A percentile compares a stretch with the other conserved stretches of the same genome.
phyloP scores from a whole-genome alignment of 352 stramenopile genomes.

The Phytophthora fragariaefolia region DNA sequence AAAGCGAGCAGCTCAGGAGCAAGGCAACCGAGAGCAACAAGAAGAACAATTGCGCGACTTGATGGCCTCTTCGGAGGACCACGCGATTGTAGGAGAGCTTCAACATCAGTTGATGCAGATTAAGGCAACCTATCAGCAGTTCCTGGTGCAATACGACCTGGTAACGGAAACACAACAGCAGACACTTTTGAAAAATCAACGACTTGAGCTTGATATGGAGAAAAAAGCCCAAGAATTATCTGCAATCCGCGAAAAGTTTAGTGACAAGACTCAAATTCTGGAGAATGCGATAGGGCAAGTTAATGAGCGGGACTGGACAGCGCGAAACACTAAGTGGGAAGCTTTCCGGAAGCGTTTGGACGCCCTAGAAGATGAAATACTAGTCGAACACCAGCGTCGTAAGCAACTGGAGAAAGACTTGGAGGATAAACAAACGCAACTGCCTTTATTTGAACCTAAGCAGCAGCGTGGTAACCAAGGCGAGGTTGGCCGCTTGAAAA shows the following conservation, averaged over 20 bases:
- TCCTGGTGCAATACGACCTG: slow-evolving; percentile 71
- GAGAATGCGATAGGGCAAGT: slow-evolving; percentile 56
- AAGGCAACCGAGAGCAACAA: slow-evolving; percentile 58
- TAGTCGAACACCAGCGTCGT: slow-evolving; percentile 55
- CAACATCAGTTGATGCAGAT: slow-evolving; percentile 92
- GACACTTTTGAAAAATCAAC: slow-evolving; percentile 55
- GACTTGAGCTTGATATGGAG: slow-evolving; percentile 68
- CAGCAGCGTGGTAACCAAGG: slow-evolving; percentile 34
- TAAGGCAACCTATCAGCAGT: slow-evolving; percentile 87
- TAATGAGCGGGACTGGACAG: slow-evolving; percentile 63
- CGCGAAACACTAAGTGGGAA: slow-evolving; percentile 72
- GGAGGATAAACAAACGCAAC: slow-evolving; percentile 48
- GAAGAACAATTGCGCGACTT: slow-evolving; percentile 75
- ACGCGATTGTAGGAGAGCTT: slow-evolving; percentile 89
- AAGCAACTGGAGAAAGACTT: slow-evolving; percentile 72
- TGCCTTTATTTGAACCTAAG: slow-evolving; percentile 35
- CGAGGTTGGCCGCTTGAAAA: slow-evolving; percentile 54
- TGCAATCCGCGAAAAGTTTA: slow-evolving; percentile 44
- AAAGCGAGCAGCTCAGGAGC: slow-evolving; percentile 44
- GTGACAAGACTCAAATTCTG: slow-evolving; percentile 46
- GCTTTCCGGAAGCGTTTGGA: slow-evolving; percentile 78
- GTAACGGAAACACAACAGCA: slow-evolving; percentile 61
- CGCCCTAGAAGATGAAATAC: slow-evolving; percentile 67
- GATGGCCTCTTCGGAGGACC: slow-evolving; percentile 86
- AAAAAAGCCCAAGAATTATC: slow-evolving; percentile 43